phyloP scores from a whole-genome alignment of 2,329 filamentous ascomycete species.

The Chaetoscypha palmicola region DNA sequence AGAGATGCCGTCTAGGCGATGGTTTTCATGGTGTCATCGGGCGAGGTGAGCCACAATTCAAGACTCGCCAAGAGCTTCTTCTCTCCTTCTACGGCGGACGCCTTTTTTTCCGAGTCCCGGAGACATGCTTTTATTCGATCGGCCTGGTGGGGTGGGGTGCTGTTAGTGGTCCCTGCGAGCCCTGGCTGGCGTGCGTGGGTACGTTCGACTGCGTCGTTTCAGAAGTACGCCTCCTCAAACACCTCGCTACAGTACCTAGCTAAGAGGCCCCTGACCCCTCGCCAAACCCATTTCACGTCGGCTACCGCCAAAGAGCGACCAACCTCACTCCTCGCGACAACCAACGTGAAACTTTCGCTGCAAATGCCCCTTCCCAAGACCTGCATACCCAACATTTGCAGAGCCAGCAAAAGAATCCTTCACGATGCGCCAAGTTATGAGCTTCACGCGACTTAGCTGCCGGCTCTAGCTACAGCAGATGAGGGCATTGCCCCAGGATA shows the following conservation, averaged over 20 bases:
- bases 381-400: constrained; percentile 10
- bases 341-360: constrained; percentile 25
- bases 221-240: constrained; percentile 17
- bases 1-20: neutral
- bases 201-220: constrained; percentile 12
- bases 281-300: constrained; percentile 3
- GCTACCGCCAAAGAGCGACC: constrained; percentile 19
- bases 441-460: constrained; percentile 2
- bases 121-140: neutral
- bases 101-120: neutral
- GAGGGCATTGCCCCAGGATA: neutral
- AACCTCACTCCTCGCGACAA: constrained; percentile 16
- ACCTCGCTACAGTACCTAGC: constrained; percentile 17
- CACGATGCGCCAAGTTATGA: constrained; percentile 4
- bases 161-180: neutral
- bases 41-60: neutral
- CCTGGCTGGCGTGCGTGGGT: neutral
- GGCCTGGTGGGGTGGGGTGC: neutral
- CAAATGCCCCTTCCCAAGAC: constrained; percentile 3
- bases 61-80: neutral
- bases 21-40: neutral
- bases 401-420: constrained; percentile 9
- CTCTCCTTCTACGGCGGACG: neutral
- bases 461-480: neutral
- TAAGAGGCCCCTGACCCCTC: neutral